Percentiles rank a stretch among this genome's conserved stretches.
phyloP scores from a whole-genome alignment of 1,139 yeast genomes.

The Candida sp. region DNA sequence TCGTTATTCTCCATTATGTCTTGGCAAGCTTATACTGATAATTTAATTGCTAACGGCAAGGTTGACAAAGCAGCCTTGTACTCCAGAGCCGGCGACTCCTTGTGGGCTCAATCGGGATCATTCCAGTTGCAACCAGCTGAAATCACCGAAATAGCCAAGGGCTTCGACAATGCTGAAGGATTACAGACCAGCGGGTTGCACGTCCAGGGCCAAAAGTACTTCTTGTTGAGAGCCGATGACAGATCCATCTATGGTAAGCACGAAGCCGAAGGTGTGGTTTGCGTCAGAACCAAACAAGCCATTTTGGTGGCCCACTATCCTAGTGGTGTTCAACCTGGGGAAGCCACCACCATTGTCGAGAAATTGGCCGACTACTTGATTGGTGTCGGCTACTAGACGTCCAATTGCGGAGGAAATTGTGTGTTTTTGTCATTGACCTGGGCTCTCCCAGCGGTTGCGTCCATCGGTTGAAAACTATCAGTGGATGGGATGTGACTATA shows the following conservation, averaged over 20 bases:
- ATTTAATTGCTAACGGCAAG: slow-evolving; percentile 83
- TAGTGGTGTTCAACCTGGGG: slow-evolving; percentile 88
- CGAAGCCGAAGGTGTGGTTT: slow-evolving; percentile 82
- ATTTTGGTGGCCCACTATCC: slow-evolving; percentile 96
- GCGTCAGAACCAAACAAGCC: slow-evolving; percentile 94
- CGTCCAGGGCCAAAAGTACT: slow-evolving; percentile 84
- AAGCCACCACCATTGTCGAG: slow-evolving; percentile 93
- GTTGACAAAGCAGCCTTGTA: slow-evolving; percentile 92
- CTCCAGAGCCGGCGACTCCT: slow-evolving; percentile 93
- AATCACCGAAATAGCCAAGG: slow-evolving; percentile 73
- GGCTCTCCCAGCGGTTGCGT: no score
- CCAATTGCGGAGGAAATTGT: background rate
- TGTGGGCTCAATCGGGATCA: slow-evolving; percentile 88
- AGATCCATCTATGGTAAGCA: slow-evolving; percentile 95
- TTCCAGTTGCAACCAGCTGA: slow-evolving; percentile 74
- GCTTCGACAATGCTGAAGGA: slow-evolving; percentile 78
- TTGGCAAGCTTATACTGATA: slow-evolving; percentile 90
- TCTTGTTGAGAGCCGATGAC: slow-evolving; percentile 87
- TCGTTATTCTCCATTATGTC: slow-evolving; percentile 27
- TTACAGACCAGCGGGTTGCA: slow-evolving; percentile 89
- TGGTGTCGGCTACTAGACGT: slow-evolving; percentile 70
- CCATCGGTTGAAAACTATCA: no score
- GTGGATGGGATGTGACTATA: no score
- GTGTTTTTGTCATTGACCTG: background rate
- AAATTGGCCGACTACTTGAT: slow-evolving; percentile 95